Percentiles rank a stretch among this genome's conserved stretches.
Evolutionary conservation across 768 basidiomycete genomes (phyloP).

Genomic region (Leccinellum albellum): DNA sequence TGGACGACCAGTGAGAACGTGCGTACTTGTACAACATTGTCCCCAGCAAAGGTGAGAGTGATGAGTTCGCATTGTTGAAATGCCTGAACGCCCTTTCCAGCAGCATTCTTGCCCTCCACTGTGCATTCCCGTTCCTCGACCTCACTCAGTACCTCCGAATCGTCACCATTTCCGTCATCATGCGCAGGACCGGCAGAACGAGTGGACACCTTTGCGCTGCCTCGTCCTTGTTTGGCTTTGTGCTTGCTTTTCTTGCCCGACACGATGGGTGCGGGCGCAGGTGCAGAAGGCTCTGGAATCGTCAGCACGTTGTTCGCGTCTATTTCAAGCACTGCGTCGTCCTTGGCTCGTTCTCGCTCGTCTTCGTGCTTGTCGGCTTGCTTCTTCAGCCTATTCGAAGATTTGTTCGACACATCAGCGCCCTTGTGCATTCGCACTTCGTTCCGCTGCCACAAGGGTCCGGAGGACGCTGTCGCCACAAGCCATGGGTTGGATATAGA

Average conservation of each 20-base stretch:
- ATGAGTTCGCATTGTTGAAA: constrained; percentile 93
- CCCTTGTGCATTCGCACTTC: constrained; percentile 67
- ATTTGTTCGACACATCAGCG: constrained; percentile 57
- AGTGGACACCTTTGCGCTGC: not conserved
- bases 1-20: too few species aligned
- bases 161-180: constrained; percentile 30
- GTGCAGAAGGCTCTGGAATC: constrained; percentile 11
- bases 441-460: constrained; percentile 66
- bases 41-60: constrained; percentile 92
- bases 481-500: constrained; percentile 79
- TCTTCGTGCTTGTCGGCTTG: constrained; percentile 51
- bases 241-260: constrained; percentile 13
- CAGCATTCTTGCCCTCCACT: constrained; percentile 41
- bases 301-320: constrained; percentile 30
- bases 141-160: constrained; percentile 61
- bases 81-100: constrained; percentile 45
- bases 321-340: constrained; percentile 82
- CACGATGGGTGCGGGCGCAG: not conserved
- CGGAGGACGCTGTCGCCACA: constrained; percentile 34
- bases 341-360: constrained; percentile 54
- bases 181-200: not conserved
- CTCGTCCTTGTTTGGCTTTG: constrained; percentile 10
- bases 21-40: constrained; percentile 87
- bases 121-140: constrained; percentile 63
- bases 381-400: constrained; percentile 74